These are phyloP conservation scores for Calonectria montana DNA, from an alignment of 2,329 filamentous ascomycete species.

Conservation along the genomic window DNA sequence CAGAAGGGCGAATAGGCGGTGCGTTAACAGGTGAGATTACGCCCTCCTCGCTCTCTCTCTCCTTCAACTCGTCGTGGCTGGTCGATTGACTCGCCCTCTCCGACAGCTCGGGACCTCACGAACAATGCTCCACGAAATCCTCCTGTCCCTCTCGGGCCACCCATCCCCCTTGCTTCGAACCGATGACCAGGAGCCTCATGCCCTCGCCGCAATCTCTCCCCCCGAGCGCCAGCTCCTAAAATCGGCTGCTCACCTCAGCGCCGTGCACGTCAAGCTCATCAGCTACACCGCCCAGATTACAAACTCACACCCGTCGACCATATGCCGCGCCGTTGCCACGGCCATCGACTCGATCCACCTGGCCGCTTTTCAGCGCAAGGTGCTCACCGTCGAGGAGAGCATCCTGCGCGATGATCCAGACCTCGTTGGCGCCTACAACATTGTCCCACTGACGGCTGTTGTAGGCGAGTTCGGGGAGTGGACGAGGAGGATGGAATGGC, in stretches of 20 bases:
- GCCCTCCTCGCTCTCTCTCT: neutral
- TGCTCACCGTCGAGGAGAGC: slow-evolving; percentile 84
- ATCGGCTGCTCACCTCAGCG: slow-evolving; percentile 80
- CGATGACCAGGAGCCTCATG: slow-evolving; percentile 58
- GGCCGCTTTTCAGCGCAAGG: slow-evolving; percentile 82
- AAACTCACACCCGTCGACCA: slow-evolving; percentile 78
- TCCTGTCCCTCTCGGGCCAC: slow-evolving; percentile 95
- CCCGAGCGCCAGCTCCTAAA: slow-evolving; percentile 86
- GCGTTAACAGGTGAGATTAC: neutral
- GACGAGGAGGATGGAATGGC: slow-evolving; percentile 87
- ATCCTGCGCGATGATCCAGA: slow-evolving; percentile 82
- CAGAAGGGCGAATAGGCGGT: slow-evolving; percentile 46
- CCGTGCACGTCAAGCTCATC: slow-evolving; percentile 80
- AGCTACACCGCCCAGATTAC: slow-evolving; percentile 75
- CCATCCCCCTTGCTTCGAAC: slow-evolving; percentile 85
- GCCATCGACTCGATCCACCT: slow-evolving; percentile 82
- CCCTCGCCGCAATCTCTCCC: slow-evolving; percentile 70
- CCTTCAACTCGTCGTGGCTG: neutral
- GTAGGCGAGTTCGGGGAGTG: slow-evolving; percentile 89
- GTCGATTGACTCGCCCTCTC: slow-evolving; percentile 21
- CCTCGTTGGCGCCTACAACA: slow-evolving; percentile 90
- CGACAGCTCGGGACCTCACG: slow-evolving; percentile 24
- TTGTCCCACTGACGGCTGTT: slow-evolving; percentile 89
- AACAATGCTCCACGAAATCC: slow-evolving; percentile 96
- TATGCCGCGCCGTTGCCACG: slow-evolving; percentile 88